Evolutionary conservation across 345 rosid species (phyloP).

Genomic region (Turnera subulata): DNA sequence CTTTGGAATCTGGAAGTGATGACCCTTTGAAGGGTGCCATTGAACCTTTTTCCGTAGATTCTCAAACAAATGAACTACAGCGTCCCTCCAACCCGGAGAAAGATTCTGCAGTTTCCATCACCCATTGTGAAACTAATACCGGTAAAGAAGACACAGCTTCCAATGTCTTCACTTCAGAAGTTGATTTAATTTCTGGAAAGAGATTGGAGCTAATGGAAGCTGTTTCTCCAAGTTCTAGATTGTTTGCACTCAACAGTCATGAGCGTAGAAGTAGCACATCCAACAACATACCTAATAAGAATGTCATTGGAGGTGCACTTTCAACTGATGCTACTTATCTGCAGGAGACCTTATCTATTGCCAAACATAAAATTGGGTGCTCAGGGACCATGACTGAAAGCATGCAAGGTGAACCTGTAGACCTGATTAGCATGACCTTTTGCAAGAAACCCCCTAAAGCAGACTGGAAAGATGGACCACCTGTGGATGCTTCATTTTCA

Average conservation of each 20-base stretch:
- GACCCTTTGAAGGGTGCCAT: slow-evolving; percentile 6
- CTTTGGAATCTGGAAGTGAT: slow-evolving; percentile 6
- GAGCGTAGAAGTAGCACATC: slow-evolving; percentile 14
- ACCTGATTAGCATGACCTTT: slow-evolving; percentile 43
- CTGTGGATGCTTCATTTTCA: slow-evolving; percentile 31
- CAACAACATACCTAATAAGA: slow-evolving; percentile 20
- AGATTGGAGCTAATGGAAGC: slow-evolving; percentile 24
- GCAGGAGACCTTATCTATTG: slow-evolving; percentile 23
- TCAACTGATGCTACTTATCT: slow-evolving; percentile 10
- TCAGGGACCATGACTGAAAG: slow-evolving; percentile 15
- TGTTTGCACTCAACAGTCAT: slow-evolving; percentile 6
- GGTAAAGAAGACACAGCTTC: slow-evolving; percentile 20
- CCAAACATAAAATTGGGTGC: slow-evolving; percentile 22
- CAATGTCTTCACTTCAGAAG: slow-evolving; percentile 20
- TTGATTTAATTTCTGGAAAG: slow-evolving; percentile 16
- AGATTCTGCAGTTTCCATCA: slow-evolving; percentile 31
- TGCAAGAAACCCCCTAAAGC: slow-evolving; percentile 45
- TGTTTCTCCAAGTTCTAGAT: slow-evolving; percentile 19
- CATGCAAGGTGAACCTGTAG: slow-evolving; percentile 22
- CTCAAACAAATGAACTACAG: slow-evolving; percentile 10
- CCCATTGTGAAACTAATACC: slow-evolving; percentile 23
- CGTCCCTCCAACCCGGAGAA: slow-evolving; percentile 15
- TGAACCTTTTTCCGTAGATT: slow-evolving; percentile 8
- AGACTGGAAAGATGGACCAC: slow-evolving; percentile 33
- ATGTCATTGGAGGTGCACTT: slow-evolving; percentile 16